Evolutionary conservation across 768 basidiomycete species (phyloP).

Genomic region (Xanthoconium purpureum): DNA sequence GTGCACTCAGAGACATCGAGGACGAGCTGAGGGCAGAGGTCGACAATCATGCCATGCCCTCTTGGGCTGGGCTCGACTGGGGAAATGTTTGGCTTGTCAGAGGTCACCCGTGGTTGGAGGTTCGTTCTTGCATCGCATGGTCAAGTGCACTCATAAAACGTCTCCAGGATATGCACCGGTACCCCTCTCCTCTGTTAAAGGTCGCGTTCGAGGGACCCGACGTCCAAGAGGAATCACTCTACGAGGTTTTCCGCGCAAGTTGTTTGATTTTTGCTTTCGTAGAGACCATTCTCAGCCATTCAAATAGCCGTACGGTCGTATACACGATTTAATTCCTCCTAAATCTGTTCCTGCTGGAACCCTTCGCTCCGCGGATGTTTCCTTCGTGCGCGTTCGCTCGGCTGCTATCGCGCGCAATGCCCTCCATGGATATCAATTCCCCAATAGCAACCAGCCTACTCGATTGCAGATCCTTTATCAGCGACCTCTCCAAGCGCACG

Average conservation of each 20-base stretch:
- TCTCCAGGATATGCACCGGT: conserved; percentile 78
- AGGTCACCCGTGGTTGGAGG: conserved; percentile 82
- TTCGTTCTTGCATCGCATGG: conserved; percentile 26
- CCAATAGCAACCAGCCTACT: conserved; percentile 31
- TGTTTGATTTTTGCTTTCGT: not conserved
- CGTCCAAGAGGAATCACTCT: conserved; percentile 74
- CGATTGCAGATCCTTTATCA: conserved; percentile 58
- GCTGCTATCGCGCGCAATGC: conserved; percentile 84
- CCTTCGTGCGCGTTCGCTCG: conserved; percentile 59
- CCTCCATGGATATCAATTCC: conserved; percentile 56
- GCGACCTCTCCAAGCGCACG: conserved; percentile 62
- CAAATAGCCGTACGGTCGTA: conserved; percentile 75
- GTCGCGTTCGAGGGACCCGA: conserved; percentile 91
- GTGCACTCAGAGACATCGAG: conserved; percentile 48
- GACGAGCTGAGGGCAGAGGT: conserved; percentile 43
- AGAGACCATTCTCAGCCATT: conserved; percentile 2
- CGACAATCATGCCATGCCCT: conserved; percentile 50
- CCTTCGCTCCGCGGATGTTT: conserved; percentile 61
- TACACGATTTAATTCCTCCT: conserved; percentile 63
- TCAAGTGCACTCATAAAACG: not conserved
- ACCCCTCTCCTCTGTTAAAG: conserved; percentile 66
- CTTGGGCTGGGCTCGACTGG: conserved; percentile 53
- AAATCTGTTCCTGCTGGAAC: conserved; percentile 60
- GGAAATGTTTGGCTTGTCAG: conserved; percentile 69
- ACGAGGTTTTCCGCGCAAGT: conserved; percentile 72